Base-by-base conservation (phyloP, 768 basidiomycete genomes). In the Tricholoma furcatifolium region DNA sequence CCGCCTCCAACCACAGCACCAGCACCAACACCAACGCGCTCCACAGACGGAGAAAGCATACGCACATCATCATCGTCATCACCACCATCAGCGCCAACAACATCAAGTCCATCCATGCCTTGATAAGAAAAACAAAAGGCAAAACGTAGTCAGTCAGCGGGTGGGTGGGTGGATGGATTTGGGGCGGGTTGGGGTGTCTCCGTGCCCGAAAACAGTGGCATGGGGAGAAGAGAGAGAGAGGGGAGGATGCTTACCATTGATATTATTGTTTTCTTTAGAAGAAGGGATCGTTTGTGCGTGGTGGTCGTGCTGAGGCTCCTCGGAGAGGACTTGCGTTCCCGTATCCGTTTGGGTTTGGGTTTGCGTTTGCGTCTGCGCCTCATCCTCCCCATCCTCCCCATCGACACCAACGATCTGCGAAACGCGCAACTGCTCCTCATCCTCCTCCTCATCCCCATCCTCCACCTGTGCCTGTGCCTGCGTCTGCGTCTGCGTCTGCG, bases 141-240 rank as follows among this genome's bases (percentile, higher is more conserved):
- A 67, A 67, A 70, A 18, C n/a, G 41, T 42, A 12, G 81, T 90
- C 70, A 89, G 88, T n/a, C n/a, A n/a, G n/a, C n/a, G n/a, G n/a
- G n/a, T n/a, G n/a, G n/a, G n/a, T n/a, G n/a, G n/a, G n/a, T n/a
- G n/a, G n/a, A n/a, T n/a, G n/a, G n/a, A n/a, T n/a, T n/a, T n/a
- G n/a, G n/a, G n/a, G n/a, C n/a, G 54, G 53, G 58, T 59, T 69
- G 70, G 70, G 27, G 4, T 7, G 27, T 4, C 3, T 7, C 27
- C 27, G 27, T 4, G 27, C 27, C 27, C 27, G 27, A 27, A 27
- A 27, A 27, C 4, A 27, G 27, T 7, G 27, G 4, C 7, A 4
- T 27, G 27, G 27, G 27, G 27, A 27, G 4, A 27, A 27, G 27
- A 27, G 27, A 27, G 27, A 27, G 27, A 7, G 7, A 27, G 27